Base-by-base conservation (phyloP, 805 yeast genomes). In the Spathaspora gorwiae region DNA sequence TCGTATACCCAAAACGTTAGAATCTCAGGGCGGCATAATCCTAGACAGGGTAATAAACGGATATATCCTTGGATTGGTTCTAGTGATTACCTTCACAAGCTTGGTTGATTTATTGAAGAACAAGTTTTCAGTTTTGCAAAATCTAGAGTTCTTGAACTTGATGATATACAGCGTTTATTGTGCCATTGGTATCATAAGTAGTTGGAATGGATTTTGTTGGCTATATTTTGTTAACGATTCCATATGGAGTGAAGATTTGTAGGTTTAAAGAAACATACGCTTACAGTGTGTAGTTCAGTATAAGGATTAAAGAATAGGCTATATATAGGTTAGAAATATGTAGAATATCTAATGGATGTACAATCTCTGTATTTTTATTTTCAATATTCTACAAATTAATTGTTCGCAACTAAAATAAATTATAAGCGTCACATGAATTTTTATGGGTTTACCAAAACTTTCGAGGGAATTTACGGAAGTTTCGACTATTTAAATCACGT, bases 151-250 rank as follows among this genome's bases (percentile, higher is more conserved):
- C 57, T 65, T 87, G 47, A 80, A 87, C 39, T 71, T 92, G 52
- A 88, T 94, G 89, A 66, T 81, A 9, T 78, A 88, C 46, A 87
- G 96, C 51, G 83, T 88, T 6, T 92, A 92, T 65, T 88, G 97
- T 62, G 80, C 88, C 0, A 48, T 87, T 13, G 99, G 99, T 3
- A 81, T 94, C 6, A 71, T 90, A 7, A 75, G 87, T 38, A 80
- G 95, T 41, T 94, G 96, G 95, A 77, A 84, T 51, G 94, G 95
- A 7, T 78, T 90, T 53, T 81, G 87, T 48, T 90, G 96, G 96
- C 67, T 87, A 44, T 90, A 87, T 59, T 87, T 89, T 61, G 81
- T 87, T 45, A 90, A 86, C 59, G 96, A 89, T 55, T 72, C 78
- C 6, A 70, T 85, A 26, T 50, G 53, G 53, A 48, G 26, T 14